These are phyloP conservation scores for Aquilaria yunnanensis DNA, from an alignment of 345 rosid species.

Conservation along the genomic window DNA sequence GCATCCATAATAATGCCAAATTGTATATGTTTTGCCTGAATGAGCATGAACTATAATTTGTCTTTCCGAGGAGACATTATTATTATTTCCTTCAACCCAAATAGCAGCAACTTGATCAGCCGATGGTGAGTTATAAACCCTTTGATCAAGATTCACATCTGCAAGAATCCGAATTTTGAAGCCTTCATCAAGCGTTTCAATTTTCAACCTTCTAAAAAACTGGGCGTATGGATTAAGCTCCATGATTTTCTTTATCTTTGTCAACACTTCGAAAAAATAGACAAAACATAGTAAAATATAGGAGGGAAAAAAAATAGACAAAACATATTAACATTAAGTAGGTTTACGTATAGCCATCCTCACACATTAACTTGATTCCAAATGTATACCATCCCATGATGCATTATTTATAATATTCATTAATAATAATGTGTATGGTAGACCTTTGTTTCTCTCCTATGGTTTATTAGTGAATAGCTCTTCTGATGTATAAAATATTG, in stretches of 20 bases:
- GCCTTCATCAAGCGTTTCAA: too few relatives aligned
- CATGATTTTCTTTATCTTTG: neutral
- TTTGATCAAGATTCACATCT: neutral
- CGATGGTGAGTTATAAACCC: neutral
- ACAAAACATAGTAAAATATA: too few relatives aligned
- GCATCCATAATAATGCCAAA: neutral
- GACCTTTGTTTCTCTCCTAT: too few relatives aligned
- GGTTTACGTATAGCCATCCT: too few relatives aligned
- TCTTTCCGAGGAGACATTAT: neutral
- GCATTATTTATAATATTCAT: too few relatives aligned
- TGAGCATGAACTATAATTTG: neutral
- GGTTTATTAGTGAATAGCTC: too few relatives aligned
- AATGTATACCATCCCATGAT: too few relatives aligned
- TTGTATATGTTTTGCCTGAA: neutral
- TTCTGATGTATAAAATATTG: too few relatives aligned
- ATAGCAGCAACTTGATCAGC: constrained; percentile 2
- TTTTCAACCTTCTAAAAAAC: neutral
- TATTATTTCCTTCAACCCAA: neutral
- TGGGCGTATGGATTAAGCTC: neutral
- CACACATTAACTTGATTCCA: too few relatives aligned
- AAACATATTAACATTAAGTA: too few relatives aligned
- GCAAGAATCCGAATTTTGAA: neutral
- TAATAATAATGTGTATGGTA: too few relatives aligned
- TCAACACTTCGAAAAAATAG: neutral
- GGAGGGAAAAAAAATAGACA: too few relatives aligned